Conservation (phyloP, 2,329 filamentous ascomycete genomes). For the Aspergillus intermedius region DNA sequence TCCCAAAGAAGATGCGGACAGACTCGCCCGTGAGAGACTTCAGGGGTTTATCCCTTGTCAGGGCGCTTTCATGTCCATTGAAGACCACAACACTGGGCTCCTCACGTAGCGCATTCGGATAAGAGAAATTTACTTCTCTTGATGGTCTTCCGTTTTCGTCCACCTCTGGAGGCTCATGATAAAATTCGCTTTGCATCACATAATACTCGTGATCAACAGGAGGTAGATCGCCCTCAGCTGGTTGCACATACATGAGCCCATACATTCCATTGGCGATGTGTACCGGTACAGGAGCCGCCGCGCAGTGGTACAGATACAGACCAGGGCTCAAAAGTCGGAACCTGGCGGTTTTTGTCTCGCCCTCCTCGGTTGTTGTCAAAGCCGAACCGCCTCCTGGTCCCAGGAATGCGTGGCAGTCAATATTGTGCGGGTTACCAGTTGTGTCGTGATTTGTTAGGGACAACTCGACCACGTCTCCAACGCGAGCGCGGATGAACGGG, state of each 20-base stretch:
- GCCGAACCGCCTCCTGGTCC: conserved; percentile 29
- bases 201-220: conserved; percentile 30
- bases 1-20: no score
- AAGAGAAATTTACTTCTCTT: no score
- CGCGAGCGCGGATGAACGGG: conserved; percentile 31
- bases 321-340: conserved; percentile 27
- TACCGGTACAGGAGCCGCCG: conserved; percentile 30
- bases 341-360: conserved; percentile 25
- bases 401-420: conserved; percentile 30
- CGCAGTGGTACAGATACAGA: conserved; percentile 30
- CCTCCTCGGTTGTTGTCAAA: conserved; percentile 27
- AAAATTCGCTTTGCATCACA: conserved; percentile 35
- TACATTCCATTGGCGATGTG: conserved; percentile 36
- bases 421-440: conserved; percentile 31
- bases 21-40: no score
- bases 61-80: no score
- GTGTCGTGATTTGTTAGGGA: conserved; percentile 27
- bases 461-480: conserved; percentile 28
- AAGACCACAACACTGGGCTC: no score
- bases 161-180: conserved; percentile 30
- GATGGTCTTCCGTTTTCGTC: conserved; percentile 14
- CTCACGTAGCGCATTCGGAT: no score
- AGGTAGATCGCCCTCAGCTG: conserved; percentile 22
- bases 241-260: conserved; percentile 32
- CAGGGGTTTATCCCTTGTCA: no score